Conservation (phyloP, 2,329 filamentous ascomycete species). For the Pseudohalonectria lignicola region DNA sequence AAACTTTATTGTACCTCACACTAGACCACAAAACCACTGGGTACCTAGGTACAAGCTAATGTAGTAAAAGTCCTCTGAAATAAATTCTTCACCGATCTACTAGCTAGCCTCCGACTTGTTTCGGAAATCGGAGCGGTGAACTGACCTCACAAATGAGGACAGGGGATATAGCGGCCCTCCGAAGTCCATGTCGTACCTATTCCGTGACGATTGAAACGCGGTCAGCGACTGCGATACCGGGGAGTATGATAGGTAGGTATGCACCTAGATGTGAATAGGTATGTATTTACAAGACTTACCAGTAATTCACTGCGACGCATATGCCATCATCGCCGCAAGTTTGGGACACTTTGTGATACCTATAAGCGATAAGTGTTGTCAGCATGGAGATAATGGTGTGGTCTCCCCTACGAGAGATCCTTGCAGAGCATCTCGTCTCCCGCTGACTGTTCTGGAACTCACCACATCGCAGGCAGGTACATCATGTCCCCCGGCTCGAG, state of each 20-base stretch:
- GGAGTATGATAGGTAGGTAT: not conserved
- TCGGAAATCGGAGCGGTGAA: no score
- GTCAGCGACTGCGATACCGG: no score
- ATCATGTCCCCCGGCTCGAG: slow-evolving; percentile 67
- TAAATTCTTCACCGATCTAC: no score
- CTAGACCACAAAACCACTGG: no score
- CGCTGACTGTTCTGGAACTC: slow-evolving; percentile 17
- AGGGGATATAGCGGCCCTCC: slow-evolving; percentile 55
- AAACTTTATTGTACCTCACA: no score
- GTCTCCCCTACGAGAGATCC: no score
- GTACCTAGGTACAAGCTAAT: no score
- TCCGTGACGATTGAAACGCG: not conserved
- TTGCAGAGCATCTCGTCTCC: no score
- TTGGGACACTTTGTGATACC: slow-evolving; percentile 75
- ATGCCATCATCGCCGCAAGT: slow-evolving; percentile 57
- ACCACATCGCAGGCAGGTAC: slow-evolving; percentile 75
- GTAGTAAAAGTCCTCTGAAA: no score
- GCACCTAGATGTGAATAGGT: not conserved
- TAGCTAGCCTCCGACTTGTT: no score
- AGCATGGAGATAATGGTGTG: no score
- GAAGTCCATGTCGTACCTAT: slow-evolving; percentile 73
- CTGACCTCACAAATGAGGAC: slow-evolving; percentile 40
- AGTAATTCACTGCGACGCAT: slow-evolving; percentile 74
- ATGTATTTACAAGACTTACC: slow-evolving; percentile 35
- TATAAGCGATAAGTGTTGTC: slow-evolving; percentile 10